Conservation (phyloP, 2,329 filamentous ascomycete genomes). For the Harringtonia lauricola region DNA sequence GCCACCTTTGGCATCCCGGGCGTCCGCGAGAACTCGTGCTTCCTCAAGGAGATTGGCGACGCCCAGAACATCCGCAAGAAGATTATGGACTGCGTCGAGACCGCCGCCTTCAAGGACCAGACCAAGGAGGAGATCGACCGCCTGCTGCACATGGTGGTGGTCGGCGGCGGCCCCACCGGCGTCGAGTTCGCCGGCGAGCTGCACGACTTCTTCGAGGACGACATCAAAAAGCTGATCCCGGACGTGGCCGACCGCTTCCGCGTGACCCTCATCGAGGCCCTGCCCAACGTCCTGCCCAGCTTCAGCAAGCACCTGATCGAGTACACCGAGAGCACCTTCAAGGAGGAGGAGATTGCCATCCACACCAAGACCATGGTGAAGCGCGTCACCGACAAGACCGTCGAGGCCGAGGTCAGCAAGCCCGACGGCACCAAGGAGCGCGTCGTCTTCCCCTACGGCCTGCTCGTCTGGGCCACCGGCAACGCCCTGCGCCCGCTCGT, state of each 20-base stretch:
- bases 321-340: slow-evolving; percentile 98
- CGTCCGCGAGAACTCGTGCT: slow-evolving; percentile 90
- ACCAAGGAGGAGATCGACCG: slow-evolving; percentile 78
- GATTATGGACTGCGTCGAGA: slow-evolving; percentile 99
- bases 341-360: slow-evolving; percentile 96
- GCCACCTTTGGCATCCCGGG: slow-evolving; percentile 96
- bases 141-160: slow-evolving; percentile 94
- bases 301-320: slow-evolving; percentile 99
- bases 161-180: slow-evolving; percentile 87
- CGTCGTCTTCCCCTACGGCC: slow-evolving; percentile 80
- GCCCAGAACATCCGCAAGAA: slow-evolving; percentile 94
- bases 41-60: slow-evolving; percentile 96
- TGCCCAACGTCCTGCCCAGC: slow-evolving; percentile 92
- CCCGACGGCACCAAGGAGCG: slow-evolving; percentile 77
- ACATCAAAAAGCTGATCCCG: slow-evolving; percentile 95
- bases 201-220: slow-evolving; percentile 97
- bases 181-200: slow-evolving; percentile 98
- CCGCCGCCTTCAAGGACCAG: slow-evolving; percentile 96
- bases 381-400: slow-evolving; percentile 83
- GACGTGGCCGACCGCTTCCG: slow-evolving; percentile 93
- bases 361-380: slow-evolving; percentile 99
- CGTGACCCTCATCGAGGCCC: slow-evolving; percentile 92
- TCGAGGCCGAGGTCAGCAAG: slow-evolving; percentile 76
- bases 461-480: slow-evolving; percentile 96
- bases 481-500: slow-evolving; percentile 86